Conservation (phyloP, 1,284 basidiomycete genomes). For the Cryptococcus sp. region DNA sequence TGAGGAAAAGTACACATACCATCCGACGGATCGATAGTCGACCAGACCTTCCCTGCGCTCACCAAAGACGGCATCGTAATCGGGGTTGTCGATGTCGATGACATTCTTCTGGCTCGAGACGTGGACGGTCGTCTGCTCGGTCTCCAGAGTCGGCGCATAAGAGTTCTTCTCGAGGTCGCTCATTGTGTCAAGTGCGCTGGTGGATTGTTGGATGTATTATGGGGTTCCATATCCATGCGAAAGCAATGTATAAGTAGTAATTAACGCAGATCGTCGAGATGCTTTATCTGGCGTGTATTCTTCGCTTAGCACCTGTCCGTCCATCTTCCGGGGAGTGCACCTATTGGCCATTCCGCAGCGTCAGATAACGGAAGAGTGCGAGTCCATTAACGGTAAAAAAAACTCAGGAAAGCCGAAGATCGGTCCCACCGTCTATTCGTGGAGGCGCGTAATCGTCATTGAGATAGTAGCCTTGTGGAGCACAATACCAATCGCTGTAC, state of each 20-base stretch:
- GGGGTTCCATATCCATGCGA: neutral
- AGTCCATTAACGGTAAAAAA: too few species aligned
- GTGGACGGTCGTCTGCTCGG: slow-evolving; percentile 6
- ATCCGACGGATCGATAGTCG: slow-evolving; percentile 42
- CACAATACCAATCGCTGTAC: too few species aligned
- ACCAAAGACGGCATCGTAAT: slow-evolving; percentile 40
- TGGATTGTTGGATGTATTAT: neutral
- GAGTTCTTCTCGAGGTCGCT: slow-evolving; percentile 18
- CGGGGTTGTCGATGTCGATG: slow-evolving; percentile 15
- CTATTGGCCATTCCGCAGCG: neutral
- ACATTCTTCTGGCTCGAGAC: slow-evolving; percentile 13
- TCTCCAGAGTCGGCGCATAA: neutral
- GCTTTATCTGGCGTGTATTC: neutral
- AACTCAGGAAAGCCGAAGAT: too few species aligned
- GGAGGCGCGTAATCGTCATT: too few species aligned
- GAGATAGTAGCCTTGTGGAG: too few species aligned
- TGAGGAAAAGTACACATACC: slow-evolving; percentile 23
- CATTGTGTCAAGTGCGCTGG: slow-evolving; percentile 8
- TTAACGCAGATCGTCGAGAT: too few species aligned
- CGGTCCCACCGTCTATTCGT: too few species aligned
- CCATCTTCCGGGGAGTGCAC: slow-evolving; percentile 14
- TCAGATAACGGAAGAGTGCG: too few species aligned
- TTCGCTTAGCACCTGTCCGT: slow-evolving; percentile 6
- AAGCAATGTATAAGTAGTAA: neutral
- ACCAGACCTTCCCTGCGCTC: slow-evolving; percentile 35